phyloP scores from a whole-genome alignment of 2,329 filamentous ascomycete species.

The Xylaria sp. region DNA sequence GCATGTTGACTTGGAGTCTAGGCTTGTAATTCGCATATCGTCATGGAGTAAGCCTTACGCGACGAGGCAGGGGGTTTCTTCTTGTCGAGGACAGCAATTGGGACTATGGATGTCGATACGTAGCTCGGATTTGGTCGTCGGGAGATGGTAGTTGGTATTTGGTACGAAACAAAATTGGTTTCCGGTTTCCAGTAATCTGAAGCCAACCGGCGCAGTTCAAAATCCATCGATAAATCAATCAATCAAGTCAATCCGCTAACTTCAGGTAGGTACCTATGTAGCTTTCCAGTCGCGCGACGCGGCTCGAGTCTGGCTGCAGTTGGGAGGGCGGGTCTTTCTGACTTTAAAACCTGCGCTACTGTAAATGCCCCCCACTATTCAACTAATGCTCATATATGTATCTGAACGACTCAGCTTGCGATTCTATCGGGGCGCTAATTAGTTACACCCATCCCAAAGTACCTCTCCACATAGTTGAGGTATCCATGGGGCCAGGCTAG shows the following conservation, averaged over 20 bases:
- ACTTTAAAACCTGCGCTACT: not conserved
- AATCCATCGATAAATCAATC: slow-evolving; percentile 9
- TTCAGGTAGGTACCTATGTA: not conserved
- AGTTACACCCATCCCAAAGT: not conserved
- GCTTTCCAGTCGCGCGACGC: slow-evolving; percentile 47
- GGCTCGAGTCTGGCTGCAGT: slow-evolving; percentile 39
- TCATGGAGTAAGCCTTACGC: slow-evolving; percentile 29
- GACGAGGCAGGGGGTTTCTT: not conserved
- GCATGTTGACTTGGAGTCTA: slow-evolving; percentile 64
- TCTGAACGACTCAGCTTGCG: not conserved
- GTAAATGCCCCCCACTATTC: not conserved
- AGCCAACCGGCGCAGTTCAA: slow-evolving; percentile 32
- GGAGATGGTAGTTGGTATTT: not conserved
- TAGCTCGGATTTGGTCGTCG: not conserved
- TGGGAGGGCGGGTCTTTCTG: slow-evolving; percentile 27
- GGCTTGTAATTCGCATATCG: slow-evolving; percentile 49
- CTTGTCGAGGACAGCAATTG: not conserved
- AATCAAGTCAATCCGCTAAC: not conserved
- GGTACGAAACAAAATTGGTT: not conserved
- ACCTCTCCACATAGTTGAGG: not conserved
- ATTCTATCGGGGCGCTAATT: not conserved
- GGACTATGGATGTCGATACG: not conserved
- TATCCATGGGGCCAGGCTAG: not conserved
- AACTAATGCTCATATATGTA: not conserved
- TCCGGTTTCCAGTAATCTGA: slow-evolving; percentile 13